A percentile compares a stretch with the other conserved stretches of the same genome.
Evolutionary conservation across 257 asterid genomes (phyloP).

Genomic region (Ilex aquifolium): DNA sequence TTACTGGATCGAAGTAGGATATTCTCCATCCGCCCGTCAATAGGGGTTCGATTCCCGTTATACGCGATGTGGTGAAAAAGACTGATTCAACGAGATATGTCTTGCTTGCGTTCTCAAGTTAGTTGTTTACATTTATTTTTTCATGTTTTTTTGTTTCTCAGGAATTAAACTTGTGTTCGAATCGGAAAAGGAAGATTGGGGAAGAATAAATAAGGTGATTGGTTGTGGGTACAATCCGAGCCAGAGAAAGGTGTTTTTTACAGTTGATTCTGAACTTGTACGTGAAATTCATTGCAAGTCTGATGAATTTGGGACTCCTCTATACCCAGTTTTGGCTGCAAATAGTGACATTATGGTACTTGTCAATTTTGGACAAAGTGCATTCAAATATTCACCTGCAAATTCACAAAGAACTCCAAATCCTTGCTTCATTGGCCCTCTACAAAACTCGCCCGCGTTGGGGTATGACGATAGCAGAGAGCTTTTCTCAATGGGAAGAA

Average conservation of each 20-base stretch:
- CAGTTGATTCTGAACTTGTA: conserved; percentile 56
- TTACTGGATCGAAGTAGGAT: too few species aligned
- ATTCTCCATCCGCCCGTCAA: too few species aligned
- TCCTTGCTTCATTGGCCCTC: conserved; percentile 72
- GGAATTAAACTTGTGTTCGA: conserved; percentile 57
- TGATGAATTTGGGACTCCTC: conserved; percentile 54
- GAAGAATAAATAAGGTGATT: conserved; percentile 38
- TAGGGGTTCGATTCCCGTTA: too few species aligned
- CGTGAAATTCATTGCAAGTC: conserved; percentile 75
- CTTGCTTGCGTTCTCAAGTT: too few species aligned
- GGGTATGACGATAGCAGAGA: conserved; percentile 83
- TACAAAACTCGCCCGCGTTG: conserved; percentile 40
- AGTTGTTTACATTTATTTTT: neutral
- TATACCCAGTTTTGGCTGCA: conserved; percentile 75
- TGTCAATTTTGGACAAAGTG: conserved; percentile 83
- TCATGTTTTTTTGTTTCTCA: conserved; percentile 12
- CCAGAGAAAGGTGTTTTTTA: conserved; percentile 72
- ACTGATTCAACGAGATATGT: too few species aligned
- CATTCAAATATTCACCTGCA: conserved; percentile 48
- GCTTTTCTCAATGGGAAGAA: conserved; percentile 94
- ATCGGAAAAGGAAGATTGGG: conserved; percentile 52
- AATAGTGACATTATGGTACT: conserved; percentile 40
- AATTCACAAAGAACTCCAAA: conserved; percentile 65
- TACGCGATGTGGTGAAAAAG: too few species aligned
- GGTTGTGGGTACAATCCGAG: conserved; percentile 86